These are phyloP conservation scores for Malassezia pachydermatis DNA, from an alignment of 1,284 basidiomycete genomes.

Conservation along the genomic window DNA sequence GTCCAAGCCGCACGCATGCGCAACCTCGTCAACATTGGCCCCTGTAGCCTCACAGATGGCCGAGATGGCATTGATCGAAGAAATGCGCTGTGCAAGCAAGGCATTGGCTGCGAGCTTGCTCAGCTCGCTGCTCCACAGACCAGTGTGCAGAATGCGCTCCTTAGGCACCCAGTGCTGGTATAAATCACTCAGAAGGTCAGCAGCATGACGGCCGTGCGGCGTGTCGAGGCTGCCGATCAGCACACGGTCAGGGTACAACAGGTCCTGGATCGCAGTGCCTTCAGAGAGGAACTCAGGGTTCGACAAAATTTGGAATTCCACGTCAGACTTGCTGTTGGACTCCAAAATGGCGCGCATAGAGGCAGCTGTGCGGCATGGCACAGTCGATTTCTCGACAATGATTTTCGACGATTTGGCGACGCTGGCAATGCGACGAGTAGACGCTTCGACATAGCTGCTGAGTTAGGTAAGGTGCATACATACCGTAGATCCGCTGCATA, in stretches of 20 bases:
- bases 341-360: constrained; percentile 98
- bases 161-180: constrained; percentile 93
- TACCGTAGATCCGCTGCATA: constrained; percentile 78
- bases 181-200: constrained; percentile 63
- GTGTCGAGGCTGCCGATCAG: constrained; percentile 91
- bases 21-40: constrained; percentile 95
- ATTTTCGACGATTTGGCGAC: constrained; percentile 88
- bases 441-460: constrained; percentile 72
- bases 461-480: too few species aligned
- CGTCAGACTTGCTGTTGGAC: constrained; percentile 83
- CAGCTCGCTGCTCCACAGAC: constrained; percentile 96
- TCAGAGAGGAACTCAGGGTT: constrained; percentile 99
- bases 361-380: constrained; percentile 93
- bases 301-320: constrained; percentile 92
- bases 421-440: constrained; percentile 86
- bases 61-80: constrained; percentile 91
- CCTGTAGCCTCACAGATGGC: constrained; percentile 99
- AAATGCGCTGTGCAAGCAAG: constrained; percentile 90
- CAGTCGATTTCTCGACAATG: constrained; percentile 98
- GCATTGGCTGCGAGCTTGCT: constrained; percentile 98
- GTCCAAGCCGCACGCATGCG: constrained; percentile 86
- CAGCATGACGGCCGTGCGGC: constrained; percentile 70
- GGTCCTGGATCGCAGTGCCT: constrained; percentile 84
- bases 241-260: constrained; percentile 82
- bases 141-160: constrained; percentile 79